phyloP scores from a whole-genome alignment of 2,329 filamentous ascomycete species.

The Clonostachys sp. region DNA sequence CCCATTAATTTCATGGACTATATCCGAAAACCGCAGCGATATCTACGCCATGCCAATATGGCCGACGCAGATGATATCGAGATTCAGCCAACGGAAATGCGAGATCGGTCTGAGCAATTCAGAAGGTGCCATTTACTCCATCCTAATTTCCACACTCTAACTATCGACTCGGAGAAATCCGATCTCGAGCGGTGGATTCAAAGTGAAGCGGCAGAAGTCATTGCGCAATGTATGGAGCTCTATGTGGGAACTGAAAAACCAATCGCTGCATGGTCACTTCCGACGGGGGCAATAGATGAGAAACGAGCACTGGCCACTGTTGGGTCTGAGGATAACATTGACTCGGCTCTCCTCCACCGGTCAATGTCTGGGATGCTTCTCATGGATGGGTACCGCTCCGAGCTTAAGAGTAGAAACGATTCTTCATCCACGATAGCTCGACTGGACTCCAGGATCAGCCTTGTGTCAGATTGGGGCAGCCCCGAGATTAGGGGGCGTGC shows the following conservation, averaged over 20 bases:
- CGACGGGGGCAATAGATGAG: not conserved
- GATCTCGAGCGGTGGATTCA: conserved; percentile 76
- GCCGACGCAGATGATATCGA: conserved; percentile 69
- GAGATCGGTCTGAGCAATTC: conserved; percentile 71
- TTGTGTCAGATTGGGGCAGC: conserved; percentile 41
- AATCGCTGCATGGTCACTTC: not conserved
- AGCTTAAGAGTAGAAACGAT: not conserved
- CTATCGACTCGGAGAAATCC: conserved; percentile 73
- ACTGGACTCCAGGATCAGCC: conserved; percentile 43
- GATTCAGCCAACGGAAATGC: conserved; percentile 72
- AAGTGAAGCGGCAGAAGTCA: conserved; percentile 73
- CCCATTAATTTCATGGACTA: conserved; percentile 85
- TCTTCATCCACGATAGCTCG: conserved; percentile 21
- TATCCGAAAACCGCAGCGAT: conserved; percentile 76
- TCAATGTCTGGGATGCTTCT: not conserved
- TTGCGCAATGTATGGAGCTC: conserved; percentile 74
- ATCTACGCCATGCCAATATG: conserved; percentile 68
- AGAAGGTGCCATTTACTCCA: conserved; percentile 70
- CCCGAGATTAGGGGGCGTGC: conserved; percentile 28
- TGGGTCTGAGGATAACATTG: not conserved
- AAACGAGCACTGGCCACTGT: not conserved
- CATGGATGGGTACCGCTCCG: too few relatives aligned
- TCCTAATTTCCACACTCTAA: conserved; percentile 79
- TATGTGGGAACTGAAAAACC: conserved; percentile 17
- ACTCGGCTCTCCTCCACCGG: not conserved